These are phyloP conservation scores for Stereocaulon alpinum DNA, from an alignment of 495 filamentous ascomycete species.

Conservation along the genomic window DNA sequence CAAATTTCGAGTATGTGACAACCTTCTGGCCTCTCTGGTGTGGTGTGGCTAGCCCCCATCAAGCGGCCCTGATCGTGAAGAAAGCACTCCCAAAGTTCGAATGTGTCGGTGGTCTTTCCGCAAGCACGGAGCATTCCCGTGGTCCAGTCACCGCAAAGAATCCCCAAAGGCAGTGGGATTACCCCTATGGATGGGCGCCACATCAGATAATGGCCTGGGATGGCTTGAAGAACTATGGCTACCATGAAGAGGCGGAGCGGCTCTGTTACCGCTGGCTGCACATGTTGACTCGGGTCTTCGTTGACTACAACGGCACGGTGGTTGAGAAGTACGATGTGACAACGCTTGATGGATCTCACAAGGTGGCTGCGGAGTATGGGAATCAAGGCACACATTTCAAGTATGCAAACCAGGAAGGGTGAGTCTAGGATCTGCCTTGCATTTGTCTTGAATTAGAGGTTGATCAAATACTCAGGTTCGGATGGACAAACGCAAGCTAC, in stretches of 20 bases:
- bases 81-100: constrained; percentile 78
- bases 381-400: constrained; percentile 93
- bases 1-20: constrained; percentile 73
- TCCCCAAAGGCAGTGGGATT: constrained; percentile 96
- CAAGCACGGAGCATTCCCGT: constrained; percentile 76
- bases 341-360: constrained; percentile 73
- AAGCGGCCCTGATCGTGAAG: constrained; percentile 66
- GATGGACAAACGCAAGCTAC: constrained; percentile 97
- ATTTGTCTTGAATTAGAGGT: constrained; percentile 11
- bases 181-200: constrained; percentile 94
- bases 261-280: constrained; percentile 91
- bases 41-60: constrained; percentile 65
- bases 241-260: constrained; percentile 75
- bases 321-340: constrained; percentile 99
- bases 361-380: constrained; percentile 91
- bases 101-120: constrained; percentile 75
- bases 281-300: constrained; percentile 95
- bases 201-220: constrained; percentile 98
- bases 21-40: constrained; percentile 98
- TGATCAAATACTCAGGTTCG: constrained; percentile 55
- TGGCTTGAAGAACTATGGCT: constrained; percentile 80
- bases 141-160: constrained; percentile 68
- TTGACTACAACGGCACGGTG: constrained; percentile 94
- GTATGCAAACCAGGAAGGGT: constrained; percentile 92
- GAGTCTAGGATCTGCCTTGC: constrained; percentile 31